Conservation (phyloP, 2,329 filamentous ascomycete species). For the Didymella glomerata region DNA sequence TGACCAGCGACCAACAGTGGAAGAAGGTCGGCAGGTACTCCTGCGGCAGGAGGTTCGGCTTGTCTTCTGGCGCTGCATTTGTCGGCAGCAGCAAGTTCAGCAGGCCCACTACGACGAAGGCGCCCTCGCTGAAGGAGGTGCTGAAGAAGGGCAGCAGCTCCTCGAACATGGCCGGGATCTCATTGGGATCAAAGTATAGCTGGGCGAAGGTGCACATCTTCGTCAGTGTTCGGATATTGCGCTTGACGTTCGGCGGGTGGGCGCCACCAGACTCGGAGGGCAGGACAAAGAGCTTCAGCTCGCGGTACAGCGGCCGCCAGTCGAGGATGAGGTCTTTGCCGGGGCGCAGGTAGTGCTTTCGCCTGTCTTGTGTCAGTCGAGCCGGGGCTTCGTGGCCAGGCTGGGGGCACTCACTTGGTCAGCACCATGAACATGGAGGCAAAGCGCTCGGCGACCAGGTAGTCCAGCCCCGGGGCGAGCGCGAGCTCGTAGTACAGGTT, state of each 20-base stretch:
- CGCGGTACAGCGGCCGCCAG: conserved; percentile 91
- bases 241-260: conserved; percentile 68
- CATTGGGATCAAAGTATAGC: conserved; percentile 88
- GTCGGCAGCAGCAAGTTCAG: conserved; percentile 91
- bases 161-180: conserved; percentile 74
- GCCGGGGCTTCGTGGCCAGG: not conserved
- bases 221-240: conserved; percentile 76
- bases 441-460: conserved; percentile 84
- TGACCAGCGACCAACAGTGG: conserved; percentile 94
- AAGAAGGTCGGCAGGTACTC: conserved; percentile 94
- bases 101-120: conserved; percentile 89
- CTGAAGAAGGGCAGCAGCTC: conserved; percentile 74
- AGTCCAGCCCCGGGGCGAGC: conserved; percentile 87
- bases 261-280: conserved; percentile 78
- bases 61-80: conserved; percentile 74
- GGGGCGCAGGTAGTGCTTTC: conserved; percentile 93
- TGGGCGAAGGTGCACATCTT: conserved; percentile 92
- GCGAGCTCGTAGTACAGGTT: conserved; percentile 94
- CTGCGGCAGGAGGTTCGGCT: conserved; percentile 81
- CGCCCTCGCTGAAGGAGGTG: conserved; percentile 88
- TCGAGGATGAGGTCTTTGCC: conserved; percentile 89
- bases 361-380: conserved; percentile 63
- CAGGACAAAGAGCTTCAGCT: conserved; percentile 88
- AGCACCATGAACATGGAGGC: conserved; percentile 95
- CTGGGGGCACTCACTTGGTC: conserved; percentile 74